Percentiles rank a stretch among this genome's conserved stretches.
phyloP scores from a whole-genome alignment of 2,329 filamentous ascomycete species.

The Colletotrichum spinosum region DNA sequence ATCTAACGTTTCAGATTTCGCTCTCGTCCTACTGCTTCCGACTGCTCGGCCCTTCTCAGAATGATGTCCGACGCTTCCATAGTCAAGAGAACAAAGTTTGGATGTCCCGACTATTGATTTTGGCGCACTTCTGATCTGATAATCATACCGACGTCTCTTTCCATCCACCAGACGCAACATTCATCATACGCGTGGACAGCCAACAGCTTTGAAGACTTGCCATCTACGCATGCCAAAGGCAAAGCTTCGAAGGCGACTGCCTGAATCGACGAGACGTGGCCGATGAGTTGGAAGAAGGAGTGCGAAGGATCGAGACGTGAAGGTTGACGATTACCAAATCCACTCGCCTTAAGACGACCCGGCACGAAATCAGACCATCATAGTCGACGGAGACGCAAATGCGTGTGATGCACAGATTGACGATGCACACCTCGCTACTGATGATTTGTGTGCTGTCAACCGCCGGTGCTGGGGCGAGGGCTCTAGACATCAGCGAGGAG shows the following conservation, averaged over 20 bases:
- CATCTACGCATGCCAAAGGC: too few relatives aligned
- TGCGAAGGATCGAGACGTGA: background rate
- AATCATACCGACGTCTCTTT: too few relatives aligned
- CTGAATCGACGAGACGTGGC: background rate
- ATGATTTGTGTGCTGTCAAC: constrained; percentile 15
- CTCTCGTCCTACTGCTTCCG: background rate
- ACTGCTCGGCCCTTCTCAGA: background rate
- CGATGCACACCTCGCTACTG: constrained; percentile 5
- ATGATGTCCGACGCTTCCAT: too few relatives aligned
- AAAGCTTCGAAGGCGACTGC: background rate
- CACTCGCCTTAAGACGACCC: too few relatives aligned
- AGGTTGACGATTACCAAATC: constrained; percentile 6
- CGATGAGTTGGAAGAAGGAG: constrained; percentile 1
- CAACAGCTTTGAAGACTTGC: too few relatives aligned
- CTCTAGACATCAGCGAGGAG: constrained; percentile 44
- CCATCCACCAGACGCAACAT: too few relatives aligned
- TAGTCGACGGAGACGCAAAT: background rate
- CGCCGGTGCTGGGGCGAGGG: constrained; percentile 26
- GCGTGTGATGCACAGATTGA: constrained; percentile 11
- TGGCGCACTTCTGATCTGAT: too few relatives aligned
- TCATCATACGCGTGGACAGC: too few relatives aligned
- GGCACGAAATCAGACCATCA: too few relatives aligned
- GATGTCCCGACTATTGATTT: too few relatives aligned
- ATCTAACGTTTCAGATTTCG: constrained; percentile 27
- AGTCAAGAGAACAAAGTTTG: too few relatives aligned